Evolutionary conservation across 2,329 filamentous ascomycete species (phyloP).

Genomic region (Phaeosphaeria sp.): DNA sequence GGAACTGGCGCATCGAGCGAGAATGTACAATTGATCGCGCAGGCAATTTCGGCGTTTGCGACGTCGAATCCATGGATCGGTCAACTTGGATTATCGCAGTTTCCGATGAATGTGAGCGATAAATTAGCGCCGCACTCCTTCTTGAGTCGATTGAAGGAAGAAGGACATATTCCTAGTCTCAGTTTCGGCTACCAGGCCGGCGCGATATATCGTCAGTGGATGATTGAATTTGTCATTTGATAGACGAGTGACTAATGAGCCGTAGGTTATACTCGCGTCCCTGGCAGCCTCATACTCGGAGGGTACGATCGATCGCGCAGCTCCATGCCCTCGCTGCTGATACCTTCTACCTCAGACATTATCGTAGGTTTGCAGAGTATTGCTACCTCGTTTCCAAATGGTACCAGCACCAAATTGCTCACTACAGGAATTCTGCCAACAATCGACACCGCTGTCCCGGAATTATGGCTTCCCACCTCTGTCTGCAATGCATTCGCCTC

Average conservation of each 20-base stretch:
- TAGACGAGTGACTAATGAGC: not conserved
- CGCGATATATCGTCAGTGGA: slow-evolving; percentile 60
- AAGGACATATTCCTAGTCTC: slow-evolving; percentile 68
- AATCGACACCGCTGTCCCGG: not conserved
- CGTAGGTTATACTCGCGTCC: slow-evolving; percentile 6
- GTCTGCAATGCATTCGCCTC: slow-evolving; percentile 4
- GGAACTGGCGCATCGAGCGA: slow-evolving; percentile 37
- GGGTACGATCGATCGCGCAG: slow-evolving; percentile 13
- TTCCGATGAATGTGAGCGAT: slow-evolving; percentile 56
- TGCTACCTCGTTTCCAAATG: not conserved
- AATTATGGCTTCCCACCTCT: slow-evolving; percentile 1
- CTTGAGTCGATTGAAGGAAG: slow-evolving; percentile 56
- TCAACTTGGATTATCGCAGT: slow-evolving; percentile 50
- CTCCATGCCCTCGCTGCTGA: not conserved
- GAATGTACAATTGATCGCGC: slow-evolving; percentile 19
- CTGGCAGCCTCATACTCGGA: slow-evolving; percentile 23
- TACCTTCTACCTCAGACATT: not conserved
- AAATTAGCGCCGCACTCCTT: slow-evolving; percentile 62
- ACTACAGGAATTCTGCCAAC: not conserved
- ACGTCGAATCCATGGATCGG: slow-evolving; percentile 50
- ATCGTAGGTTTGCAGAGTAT: slow-evolving; percentile 4
- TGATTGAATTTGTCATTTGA: not conserved
- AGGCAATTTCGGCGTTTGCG: slow-evolving; percentile 40
- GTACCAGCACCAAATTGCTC: not conserved
- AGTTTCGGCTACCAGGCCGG: slow-evolving; percentile 77